phyloP scores from a whole-genome alignment of 352 stramenopile genomes.

The Plasmopara halstedii region DNA sequence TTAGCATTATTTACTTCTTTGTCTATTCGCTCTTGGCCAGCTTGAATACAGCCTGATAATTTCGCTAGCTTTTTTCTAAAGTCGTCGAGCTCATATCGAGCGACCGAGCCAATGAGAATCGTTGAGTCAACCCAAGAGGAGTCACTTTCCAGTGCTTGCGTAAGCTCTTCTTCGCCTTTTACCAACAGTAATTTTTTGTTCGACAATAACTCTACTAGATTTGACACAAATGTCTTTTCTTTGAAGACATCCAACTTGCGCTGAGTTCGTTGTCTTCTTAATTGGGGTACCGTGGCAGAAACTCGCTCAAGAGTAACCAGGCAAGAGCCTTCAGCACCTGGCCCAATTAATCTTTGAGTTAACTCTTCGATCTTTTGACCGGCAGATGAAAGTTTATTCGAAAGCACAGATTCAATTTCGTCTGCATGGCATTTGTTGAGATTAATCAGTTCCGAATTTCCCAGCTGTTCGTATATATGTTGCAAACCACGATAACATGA shows the following conservation, averaged over 20 bases:
- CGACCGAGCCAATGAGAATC: slow-evolving; percentile 45
- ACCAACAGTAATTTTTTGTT: slow-evolving; percentile 50
- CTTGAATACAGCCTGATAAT: slow-evolving; percentile 55
- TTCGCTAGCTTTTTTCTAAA: slow-evolving; percentile 74
- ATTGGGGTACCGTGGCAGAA: slow-evolving; percentile 45
- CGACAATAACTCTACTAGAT: slow-evolving; percentile 40
- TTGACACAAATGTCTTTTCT: slow-evolving; percentile 41
- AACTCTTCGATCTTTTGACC: slow-evolving; percentile 34
- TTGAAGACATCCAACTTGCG: slow-evolving; percentile 48
- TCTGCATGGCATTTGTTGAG: slow-evolving; percentile 44
- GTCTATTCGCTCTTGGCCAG: slow-evolving; percentile 41
- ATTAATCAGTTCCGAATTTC: slow-evolving; percentile 42
- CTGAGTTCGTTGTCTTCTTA: slow-evolving; percentile 52
- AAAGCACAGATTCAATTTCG: slow-evolving; percentile 56
- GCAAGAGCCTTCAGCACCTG: slow-evolving; percentile 52
- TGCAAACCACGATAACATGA: slow-evolving; percentile 54
- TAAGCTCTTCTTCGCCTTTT: slow-evolving; percentile 67
- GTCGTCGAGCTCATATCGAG: slow-evolving; percentile 63
- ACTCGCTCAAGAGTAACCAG: slow-evolving; percentile 60
- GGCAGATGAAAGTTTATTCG: slow-evolving; percentile 36
- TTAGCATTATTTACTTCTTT: slow-evolving; percentile 57
- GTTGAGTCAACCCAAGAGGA: slow-evolving; percentile 57
- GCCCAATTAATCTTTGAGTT: slow-evolving; percentile 49
- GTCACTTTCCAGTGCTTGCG: slow-evolving; percentile 55
- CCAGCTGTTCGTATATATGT: slow-evolving; percentile 31